Base-by-base conservation (phyloP, 352 stramenopile species). In the Globisporangium yorkense region DNA sequence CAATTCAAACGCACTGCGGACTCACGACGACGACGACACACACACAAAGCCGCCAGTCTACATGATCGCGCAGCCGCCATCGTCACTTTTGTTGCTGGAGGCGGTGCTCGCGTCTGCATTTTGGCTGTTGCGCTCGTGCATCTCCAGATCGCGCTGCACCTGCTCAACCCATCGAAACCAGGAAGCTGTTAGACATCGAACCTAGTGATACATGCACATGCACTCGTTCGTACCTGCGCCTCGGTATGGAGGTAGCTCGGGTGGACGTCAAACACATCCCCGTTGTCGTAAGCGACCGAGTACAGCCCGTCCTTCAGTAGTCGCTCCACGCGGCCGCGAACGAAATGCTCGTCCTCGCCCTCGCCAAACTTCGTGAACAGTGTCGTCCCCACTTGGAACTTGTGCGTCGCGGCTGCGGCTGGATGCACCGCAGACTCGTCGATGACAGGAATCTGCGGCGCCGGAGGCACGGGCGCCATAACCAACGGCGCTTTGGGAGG, bases 241-340 rank as follows among this genome's bases (percentile, higher is more conserved):
- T 78, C 58, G 0, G 72, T 87, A 27, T 80, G 78, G 18, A 87
- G 59, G 27, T 65, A 82, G n/a, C 63, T 67, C 24, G 59, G 57
- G 8, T 44, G 37, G 5, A 82, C 70, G 3, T 71, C 71, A 40
- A 75, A 87, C 39, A 77, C 71, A 58, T 88, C 72, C 5, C 74
- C 74, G 47, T 84, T 77, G 43, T 88, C 74, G 53, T 84, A 88
- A 39, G 74, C 64, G 44, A 88, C 58, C 44, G 66, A 51, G 60
- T 83, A 87, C 43, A 56, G 66, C 6, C 64, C 68, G 47, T 86
- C 70, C 10, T 64, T 51, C 27, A 85, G 54, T 41, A 73, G 54
- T 37, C 81, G 68, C 5, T 68, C 54, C 1, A 86, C 71, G 24
- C 71, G 49, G 5, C 78, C 72, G 44, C 74, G 74, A 39, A 77